Conservation (phyloP, 2,329 filamentous ascomycete genomes). For the Colletotrichum falcatum region DNA sequence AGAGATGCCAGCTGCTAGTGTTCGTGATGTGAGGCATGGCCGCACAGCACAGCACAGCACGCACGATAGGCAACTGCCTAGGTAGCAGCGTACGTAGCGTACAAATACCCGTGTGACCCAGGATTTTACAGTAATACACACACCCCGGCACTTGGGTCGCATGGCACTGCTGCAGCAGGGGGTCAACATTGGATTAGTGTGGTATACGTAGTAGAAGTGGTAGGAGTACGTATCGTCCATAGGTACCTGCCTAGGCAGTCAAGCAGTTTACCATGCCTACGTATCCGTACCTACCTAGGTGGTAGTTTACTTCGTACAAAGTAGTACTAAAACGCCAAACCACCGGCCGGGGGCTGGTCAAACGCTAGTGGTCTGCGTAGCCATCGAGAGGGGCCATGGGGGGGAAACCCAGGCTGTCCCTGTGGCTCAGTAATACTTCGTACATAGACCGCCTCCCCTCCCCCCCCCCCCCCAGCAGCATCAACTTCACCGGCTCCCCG, state of each 20-base stretch:
- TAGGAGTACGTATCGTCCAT: too few relatives aligned
- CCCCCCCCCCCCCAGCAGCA: conserved; percentile 30
- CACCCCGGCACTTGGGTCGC: conserved; percentile 39
- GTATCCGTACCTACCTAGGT: too few relatives aligned
- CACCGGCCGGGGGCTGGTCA: conserved; percentile 32
- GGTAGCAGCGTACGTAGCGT: neutral
- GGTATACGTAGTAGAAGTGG: too few relatives aligned
- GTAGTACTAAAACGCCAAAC: conserved; percentile 30
- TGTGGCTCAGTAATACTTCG: conserved; percentile 27
- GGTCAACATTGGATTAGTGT: conserved; percentile 27
- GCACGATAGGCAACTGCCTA: neutral
- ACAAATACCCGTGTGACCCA: conserved; percentile 19
- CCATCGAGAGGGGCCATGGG: conserved; percentile 30
- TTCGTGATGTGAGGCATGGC: conserved; percentile 31
- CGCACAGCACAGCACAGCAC: too few relatives aligned
- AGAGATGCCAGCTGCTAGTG: conserved; percentile 13
- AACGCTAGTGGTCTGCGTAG: conserved; percentile 31
- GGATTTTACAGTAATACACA: conserved; percentile 22
- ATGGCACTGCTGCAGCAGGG: conserved; percentile 35
- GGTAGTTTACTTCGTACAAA: too few relatives aligned
- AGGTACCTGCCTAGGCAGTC: too few relatives aligned
- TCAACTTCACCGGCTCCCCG: conserved; percentile 23
- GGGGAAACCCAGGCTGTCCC: conserved; percentile 33
- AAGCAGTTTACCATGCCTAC: too few relatives aligned
- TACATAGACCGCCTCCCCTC: conserved; percentile 35